Conservation (phyloP, 352 stramenopile genomes). For the Pythium utonaiense region DNA sequence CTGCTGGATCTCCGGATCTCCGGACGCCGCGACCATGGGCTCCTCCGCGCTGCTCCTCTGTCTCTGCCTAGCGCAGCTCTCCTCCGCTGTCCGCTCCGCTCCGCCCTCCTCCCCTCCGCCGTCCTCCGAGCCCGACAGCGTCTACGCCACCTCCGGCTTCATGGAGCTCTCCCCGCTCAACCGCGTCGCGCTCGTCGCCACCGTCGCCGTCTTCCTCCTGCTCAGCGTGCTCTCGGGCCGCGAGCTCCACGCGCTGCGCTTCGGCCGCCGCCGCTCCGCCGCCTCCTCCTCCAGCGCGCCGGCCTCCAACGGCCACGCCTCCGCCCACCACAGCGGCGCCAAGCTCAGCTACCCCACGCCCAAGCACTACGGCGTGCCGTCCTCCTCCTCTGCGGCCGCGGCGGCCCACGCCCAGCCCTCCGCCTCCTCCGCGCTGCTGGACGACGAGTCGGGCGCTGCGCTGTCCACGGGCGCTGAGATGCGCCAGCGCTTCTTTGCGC, state of each 20-base stretch:
- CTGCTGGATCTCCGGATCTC: not conserved
- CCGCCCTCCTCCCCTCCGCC: not conserved
- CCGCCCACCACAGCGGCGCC: not conserved
- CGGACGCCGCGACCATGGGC: not conserved
- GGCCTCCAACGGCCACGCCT: not conserved
- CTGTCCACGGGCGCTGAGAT: constrained; percentile 74
- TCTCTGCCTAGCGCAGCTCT: not conserved
- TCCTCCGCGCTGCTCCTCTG: not conserved
- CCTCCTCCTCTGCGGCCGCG: constrained; percentile 25
- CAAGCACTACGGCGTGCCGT: constrained; percentile 14
- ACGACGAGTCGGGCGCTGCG: constrained; percentile 46
- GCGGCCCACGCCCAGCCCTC: constrained; percentile 2
- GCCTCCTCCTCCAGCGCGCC: not conserved
- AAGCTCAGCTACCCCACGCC: constrained; percentile 5
- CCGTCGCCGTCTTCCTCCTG: constrained; percentile 56
- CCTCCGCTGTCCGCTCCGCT: not conserved
- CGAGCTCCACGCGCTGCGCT: constrained; percentile 47
- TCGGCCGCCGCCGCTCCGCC: constrained; percentile 16
- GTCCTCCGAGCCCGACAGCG: constrained; percentile 9
- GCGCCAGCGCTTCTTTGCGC: constrained; percentile 64
- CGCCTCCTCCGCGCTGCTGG: constrained; percentile 39
- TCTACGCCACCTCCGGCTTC: constrained; percentile 22
- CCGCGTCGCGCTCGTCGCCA: constrained; percentile 43
- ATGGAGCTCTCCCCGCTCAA: constrained; percentile 42
- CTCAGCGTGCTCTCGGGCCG: constrained; percentile 56